These are phyloP conservation scores for Hawksworthiomyces lignivorus DNA, from an alignment of 2,329 filamentous ascomycete species.

Conservation along the genomic window DNA sequence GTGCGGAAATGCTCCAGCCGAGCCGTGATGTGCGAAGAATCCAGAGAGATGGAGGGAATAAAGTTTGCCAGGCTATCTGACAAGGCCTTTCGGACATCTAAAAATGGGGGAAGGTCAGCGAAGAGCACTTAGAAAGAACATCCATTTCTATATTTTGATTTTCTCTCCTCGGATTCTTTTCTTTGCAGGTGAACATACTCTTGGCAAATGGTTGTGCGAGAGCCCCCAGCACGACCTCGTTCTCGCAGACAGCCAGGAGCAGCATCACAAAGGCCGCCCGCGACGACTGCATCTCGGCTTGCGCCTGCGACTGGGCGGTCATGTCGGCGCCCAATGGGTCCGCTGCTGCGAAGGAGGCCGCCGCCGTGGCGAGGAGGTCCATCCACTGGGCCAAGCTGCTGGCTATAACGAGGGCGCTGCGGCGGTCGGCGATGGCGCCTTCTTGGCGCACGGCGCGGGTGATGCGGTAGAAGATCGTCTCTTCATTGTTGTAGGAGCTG, in stretches of 20 bases:
- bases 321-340: conserved; percentile 22
- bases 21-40: conserved; percentile 43
- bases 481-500: conserved; percentile 61
- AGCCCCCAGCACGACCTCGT: conserved; percentile 44
- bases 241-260: conserved; percentile 54
- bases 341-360: conserved; percentile 36
- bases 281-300: conserved; percentile 52
- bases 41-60: conserved; percentile 49
- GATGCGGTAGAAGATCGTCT: conserved; percentile 88
- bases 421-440: conserved; percentile 35
- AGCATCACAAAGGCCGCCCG: conserved; percentile 58
- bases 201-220: conserved; percentile 46
- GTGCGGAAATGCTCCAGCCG: conserved; percentile 51
- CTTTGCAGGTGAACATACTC: conserved; percentile 30
- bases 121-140: too few relatives aligned
- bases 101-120: background rate
- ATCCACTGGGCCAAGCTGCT: conserved; percentile 51
- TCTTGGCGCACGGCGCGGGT: conserved; percentile 71
- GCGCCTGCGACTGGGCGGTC: conserved; percentile 27
- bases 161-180: background rate
- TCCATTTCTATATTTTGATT: background rate
- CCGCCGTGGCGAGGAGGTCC: conserved; percentile 45
- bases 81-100: conserved; percentile 41
- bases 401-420: conserved; percentile 44
- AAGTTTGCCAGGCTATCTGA: conserved; percentile 46